These are phyloP conservation scores for Coniophora puteana DNA, from an alignment of 1,284 basidiomycete species.

Conservation along the genomic window DNA sequence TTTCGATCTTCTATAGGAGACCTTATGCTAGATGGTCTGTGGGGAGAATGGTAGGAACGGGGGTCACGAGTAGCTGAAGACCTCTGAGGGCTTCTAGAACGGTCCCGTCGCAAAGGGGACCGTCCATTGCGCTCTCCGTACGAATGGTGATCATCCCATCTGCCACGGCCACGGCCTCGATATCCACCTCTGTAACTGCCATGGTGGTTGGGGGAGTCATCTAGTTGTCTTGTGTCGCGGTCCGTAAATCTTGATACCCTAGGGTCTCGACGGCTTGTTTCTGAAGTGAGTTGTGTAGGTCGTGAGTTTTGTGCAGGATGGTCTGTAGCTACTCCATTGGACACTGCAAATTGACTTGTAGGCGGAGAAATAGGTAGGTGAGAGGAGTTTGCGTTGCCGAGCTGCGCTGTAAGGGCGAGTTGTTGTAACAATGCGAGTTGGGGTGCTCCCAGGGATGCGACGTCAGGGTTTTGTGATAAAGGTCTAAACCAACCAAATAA, in stretches of 20 bases:
- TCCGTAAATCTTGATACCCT: too few species aligned
- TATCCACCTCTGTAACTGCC: constrained; percentile 38
- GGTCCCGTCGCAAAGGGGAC: constrained; percentile 48
- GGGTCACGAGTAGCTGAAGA: constrained; percentile 43
- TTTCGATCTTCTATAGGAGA: constrained; percentile 18
- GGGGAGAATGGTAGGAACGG: constrained; percentile 56
- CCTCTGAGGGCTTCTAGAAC: constrained; percentile 70
- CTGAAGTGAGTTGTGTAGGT: not conserved
- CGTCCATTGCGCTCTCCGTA: constrained; percentile 41
- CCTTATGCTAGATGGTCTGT: constrained; percentile 33
- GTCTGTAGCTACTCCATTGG: constrained; percentile 6
- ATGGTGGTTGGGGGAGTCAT: constrained; percentile 29
- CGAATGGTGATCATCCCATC: constrained; percentile 42
- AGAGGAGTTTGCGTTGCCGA: constrained; percentile 29
- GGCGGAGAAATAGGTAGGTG: too few species aligned
- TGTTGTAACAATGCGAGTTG: constrained; percentile 72
- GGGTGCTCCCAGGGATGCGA: constrained; percentile 41
- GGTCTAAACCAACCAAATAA: constrained; percentile 1
- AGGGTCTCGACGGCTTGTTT: constrained; percentile 5
- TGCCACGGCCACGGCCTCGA: constrained; percentile 34
- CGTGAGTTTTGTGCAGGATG: constrained; percentile 5
- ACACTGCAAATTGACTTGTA: constrained; percentile 23
- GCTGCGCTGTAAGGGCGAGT: constrained; percentile 57
- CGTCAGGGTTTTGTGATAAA: constrained; percentile 42
- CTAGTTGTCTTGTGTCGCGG: too few species aligned